Evolutionary conservation across 2,329 filamentous ascomycete genomes (phyloP), one percentile per base, ranked within the genome.

Genomic region (Arthrobotrys megalospora): DNA sequence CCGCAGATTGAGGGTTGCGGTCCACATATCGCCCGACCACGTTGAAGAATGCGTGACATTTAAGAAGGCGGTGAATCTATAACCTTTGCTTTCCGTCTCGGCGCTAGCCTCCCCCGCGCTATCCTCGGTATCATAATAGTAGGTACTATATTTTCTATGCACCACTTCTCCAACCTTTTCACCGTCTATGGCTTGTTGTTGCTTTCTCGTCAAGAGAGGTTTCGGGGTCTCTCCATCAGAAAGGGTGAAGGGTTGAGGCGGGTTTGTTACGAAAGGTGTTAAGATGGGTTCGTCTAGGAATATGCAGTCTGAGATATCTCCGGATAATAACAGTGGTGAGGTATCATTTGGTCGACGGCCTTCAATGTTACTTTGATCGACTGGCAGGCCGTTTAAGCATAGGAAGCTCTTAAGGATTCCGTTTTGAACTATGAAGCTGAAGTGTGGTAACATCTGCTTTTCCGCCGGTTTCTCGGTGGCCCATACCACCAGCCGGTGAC

Each of bases 281-380:
- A 75, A 67, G 4, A 75, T 5, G 1, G 63, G 70, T 14, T 75
- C 70, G 19, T 68, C 62, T 3, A 75, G 34, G 34, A 75, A 67
- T 16, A 41, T 12, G n/a, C 43, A 63, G 24, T 68, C 43, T 6
- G 32, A n/a, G 3, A 68, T 52, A 62, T 67, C 62, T 6, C 52
- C 43, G 43, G 2, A 10, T 12, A 21, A 11, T 43, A 7, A 12
- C 24, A 3, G 12, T 1, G n/a, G 2, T 6, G 16, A 12, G 19
- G 6, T 24, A 19, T 58, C 10, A 12, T 53, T 62, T 32, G 32
- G 32, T 24, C 24, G 5, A 4, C 16, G 7, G 6, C 16, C 16
- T 19, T 14, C n/a, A 2, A 8, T 1, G 1, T 14, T 21, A 5
- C 24, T 5, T 12, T 2, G 11, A 3, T 14, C 21, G 0, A 6